Conservation (phyloP, 768 basidiomycete genomes). For the Podaxis sp. region DNA sequence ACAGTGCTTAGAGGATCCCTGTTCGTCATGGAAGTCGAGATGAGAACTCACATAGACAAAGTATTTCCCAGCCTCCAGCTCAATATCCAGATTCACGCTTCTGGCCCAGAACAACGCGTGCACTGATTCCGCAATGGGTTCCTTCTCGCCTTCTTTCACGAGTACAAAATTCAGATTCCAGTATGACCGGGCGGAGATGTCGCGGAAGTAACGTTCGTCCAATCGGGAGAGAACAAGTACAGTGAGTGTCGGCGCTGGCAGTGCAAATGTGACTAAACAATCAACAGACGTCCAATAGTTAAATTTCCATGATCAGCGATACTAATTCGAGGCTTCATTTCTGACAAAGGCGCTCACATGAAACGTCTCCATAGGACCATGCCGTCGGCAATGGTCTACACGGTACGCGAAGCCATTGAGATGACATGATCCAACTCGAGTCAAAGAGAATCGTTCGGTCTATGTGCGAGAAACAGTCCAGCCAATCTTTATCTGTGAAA, state of each 20-base stretch:
- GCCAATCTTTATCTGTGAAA: slow-evolving; percentile 38
- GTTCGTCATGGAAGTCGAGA: not conserved
- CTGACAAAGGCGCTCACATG: slow-evolving; percentile 40
- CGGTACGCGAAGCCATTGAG: slow-evolving; percentile 49
- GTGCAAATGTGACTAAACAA: slow-evolving; percentile 42
- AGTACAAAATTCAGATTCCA: slow-evolving; percentile 54
- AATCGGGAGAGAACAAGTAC: slow-evolving; percentile 55
- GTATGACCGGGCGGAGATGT: slow-evolving; percentile 40
- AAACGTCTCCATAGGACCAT: slow-evolving; percentile 55
- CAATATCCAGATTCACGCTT: slow-evolving; percentile 42
- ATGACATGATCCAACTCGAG: slow-evolving; percentile 45
- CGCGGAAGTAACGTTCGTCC: slow-evolving; percentile 49
- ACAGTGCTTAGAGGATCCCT: not conserved
- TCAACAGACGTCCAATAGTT: not conserved
- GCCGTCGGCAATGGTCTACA: slow-evolving; percentile 43
- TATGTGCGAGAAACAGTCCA: slow-evolving; percentile 42
- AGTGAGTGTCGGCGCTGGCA: slow-evolving; percentile 38
- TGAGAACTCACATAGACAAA: slow-evolving; percentile 38
- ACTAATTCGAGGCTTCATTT: not conserved
- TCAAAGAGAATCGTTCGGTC: slow-evolving; percentile 50
- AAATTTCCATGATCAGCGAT: not conserved
- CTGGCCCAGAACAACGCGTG: slow-evolving; percentile 33
- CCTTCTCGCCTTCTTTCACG: slow-evolving; percentile 45
- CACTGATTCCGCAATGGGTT: slow-evolving; percentile 35
- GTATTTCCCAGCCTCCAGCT: slow-evolving; percentile 43